phyloP scores from a whole-genome alignment of 148 eudicot genomes.

The Beta vulgaris region DNA sequence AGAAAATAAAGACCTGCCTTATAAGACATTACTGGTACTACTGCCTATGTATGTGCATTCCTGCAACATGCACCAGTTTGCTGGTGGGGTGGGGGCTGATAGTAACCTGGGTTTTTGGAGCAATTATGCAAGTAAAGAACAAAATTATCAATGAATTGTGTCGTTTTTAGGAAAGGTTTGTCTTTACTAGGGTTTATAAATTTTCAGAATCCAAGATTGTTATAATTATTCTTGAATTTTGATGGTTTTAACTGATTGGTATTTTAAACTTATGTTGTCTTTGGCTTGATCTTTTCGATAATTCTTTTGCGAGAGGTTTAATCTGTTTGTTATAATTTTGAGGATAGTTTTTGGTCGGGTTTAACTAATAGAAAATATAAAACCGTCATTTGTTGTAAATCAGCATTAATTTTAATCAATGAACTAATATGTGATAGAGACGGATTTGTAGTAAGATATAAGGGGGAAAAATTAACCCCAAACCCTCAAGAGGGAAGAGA shows the following conservation, averaged over 20 bases:
- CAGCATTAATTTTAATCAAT: no score
- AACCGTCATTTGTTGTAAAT: no score
- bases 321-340: no score
- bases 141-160: constrained; percentile 8
- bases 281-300: constrained; percentile 6
- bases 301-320: no score
- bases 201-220: constrained; percentile 15
- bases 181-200: constrained; percentile 16
- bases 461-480: no score
- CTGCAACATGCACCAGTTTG: constrained; percentile 35
- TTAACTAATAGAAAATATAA: no score
- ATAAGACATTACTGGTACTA: constrained; percentile 22
- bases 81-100: constrained; percentile 30
- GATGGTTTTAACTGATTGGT: constrained; percentile 13
- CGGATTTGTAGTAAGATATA: no score
- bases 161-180: constrained; percentile 11
- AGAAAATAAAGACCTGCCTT: constrained; percentile 28
- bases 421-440: no score
- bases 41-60: constrained; percentile 19
- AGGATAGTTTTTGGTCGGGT: no score
- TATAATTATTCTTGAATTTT: constrained; percentile 18
- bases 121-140: neutral
- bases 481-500: no score
- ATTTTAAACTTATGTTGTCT: neutral
- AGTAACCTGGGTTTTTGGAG: constrained; percentile 30